Conservation (phyloP, 768 basidiomycete genomes). For the Boletus pseudo-olivaceus region DNA sequence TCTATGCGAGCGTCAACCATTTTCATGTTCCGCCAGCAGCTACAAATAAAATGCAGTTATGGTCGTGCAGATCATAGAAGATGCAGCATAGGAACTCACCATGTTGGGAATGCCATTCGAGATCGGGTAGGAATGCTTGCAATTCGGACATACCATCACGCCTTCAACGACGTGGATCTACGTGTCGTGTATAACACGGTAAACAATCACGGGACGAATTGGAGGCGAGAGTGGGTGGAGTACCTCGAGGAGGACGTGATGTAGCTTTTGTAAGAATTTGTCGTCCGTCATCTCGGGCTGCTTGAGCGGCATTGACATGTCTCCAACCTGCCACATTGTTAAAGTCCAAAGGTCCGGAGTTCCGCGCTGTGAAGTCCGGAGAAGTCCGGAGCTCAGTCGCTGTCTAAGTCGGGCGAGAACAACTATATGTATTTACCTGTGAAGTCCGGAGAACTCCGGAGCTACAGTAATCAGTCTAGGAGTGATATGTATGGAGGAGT, state of each 20-base stretch:
- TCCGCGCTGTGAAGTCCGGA: too few relatives aligned
- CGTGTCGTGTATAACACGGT: background rate
- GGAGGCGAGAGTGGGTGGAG: constrained; percentile 1
- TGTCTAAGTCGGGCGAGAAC: too few relatives aligned
- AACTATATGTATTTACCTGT: too few relatives aligned
- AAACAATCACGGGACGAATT: background rate
- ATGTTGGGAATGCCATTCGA: constrained; percentile 97
- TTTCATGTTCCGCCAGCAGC: constrained; percentile 93
- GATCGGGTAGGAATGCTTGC: constrained; percentile 85
- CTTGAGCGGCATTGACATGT: constrained; percentile 74
- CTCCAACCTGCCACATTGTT: constrained; percentile 83
- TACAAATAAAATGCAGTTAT: constrained; percentile 29
- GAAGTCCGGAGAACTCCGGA: too few relatives aligned
- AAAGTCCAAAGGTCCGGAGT: too few relatives aligned
- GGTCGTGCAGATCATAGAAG: background rate
- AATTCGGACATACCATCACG: constrained; percentile 89
- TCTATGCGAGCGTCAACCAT: constrained; percentile 38
- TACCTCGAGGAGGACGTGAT: constrained; percentile 93
- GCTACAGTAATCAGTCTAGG: too few relatives aligned
- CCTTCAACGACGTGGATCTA: constrained; percentile 94
- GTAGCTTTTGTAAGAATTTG: constrained; percentile 76
- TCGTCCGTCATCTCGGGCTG: constrained; percentile 75
- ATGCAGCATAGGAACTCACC: constrained; percentile 46
- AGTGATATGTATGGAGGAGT: too few relatives aligned
- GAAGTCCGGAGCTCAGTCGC: too few relatives aligned